These are phyloP conservation scores for Guadua angustifolia DNA, from an alignment of 176 grass and related monocot genomes.

Conservation along the genomic window DNA sequence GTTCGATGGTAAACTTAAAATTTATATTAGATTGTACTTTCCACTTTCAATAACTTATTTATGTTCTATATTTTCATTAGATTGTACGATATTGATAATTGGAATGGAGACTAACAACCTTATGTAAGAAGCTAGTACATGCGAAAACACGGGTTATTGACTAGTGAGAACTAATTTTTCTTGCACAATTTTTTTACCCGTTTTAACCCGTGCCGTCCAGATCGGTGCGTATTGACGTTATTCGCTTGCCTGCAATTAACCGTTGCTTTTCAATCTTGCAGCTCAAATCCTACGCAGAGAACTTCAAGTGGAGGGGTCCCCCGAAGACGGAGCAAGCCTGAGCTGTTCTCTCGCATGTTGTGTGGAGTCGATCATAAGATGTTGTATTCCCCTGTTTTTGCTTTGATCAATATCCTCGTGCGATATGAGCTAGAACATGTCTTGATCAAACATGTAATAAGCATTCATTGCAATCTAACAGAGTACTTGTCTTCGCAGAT, in stretches of 20 bases:
- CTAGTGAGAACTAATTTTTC: background rate
- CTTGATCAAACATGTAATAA: slow-evolving; percentile 51
- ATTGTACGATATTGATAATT: too few relatives aligned
- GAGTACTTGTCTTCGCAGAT: slow-evolving; percentile 27
- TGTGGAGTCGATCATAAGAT: background rate
- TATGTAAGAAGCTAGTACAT: too few relatives aligned
- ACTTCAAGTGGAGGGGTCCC: slow-evolving; percentile 96
- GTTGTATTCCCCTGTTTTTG: slow-evolving; percentile 30
- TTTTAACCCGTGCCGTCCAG: background rate
- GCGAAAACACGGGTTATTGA: too few relatives aligned
- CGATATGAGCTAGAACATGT: slow-evolving; percentile 28
- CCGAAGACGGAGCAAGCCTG: slow-evolving; percentile 57
- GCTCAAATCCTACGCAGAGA: slow-evolving; percentile 84
- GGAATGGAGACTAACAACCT: too few relatives aligned
- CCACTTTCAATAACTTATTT: too few relatives aligned
- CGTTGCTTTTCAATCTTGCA: slow-evolving; percentile 46
- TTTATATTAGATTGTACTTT: too few relatives aligned
- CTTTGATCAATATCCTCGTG: slow-evolving; percentile 30
- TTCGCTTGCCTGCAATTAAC: slow-evolving; percentile 5
- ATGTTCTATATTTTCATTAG: too few relatives aligned
- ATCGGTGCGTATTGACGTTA: background rate
- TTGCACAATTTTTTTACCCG: too few relatives aligned
- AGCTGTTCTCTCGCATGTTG: slow-evolving; percentile 28
- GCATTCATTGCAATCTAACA: slow-evolving; percentile 35
- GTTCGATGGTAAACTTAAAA: too few relatives aligned